These are phyloP conservation scores for Arbutus unedo DNA, from an alignment of 148 eudicot genomes.

Conservation along the genomic window DNA sequence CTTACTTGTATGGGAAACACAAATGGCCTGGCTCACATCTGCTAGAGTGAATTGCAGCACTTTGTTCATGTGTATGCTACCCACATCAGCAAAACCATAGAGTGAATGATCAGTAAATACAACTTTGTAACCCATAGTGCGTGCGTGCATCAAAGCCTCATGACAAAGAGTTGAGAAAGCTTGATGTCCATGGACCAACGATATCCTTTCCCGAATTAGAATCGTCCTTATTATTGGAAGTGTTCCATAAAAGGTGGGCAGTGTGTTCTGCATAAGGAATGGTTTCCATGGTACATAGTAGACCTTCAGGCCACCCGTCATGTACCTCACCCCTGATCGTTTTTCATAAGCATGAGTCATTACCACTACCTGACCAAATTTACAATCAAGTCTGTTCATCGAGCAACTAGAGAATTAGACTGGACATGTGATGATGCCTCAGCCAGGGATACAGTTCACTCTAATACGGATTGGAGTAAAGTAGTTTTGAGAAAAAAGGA, in stretches of 20 bases:
- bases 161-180: slow-evolving; percentile 98
- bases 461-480: background rate
- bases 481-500: background rate
- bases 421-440: background rate
- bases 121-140: slow-evolving; percentile 95
- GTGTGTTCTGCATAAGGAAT: slow-evolving; percentile 82
- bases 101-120: slow-evolving; percentile 98
- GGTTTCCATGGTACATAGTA: slow-evolving; percentile 97
- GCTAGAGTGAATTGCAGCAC: slow-evolving; percentile 91
- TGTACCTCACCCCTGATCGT: slow-evolving; percentile 92
- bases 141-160: slow-evolving; percentile 97
- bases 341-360: slow-evolving; percentile 94
- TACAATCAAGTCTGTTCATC: slow-evolving; percentile 11
- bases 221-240: slow-evolving; percentile 84
- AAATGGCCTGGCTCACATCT: slow-evolving; percentile 84
- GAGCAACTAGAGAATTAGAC: background rate
- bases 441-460: background rate
- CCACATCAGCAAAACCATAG: slow-evolving; percentile 94
- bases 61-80: slow-evolving; percentile 97
- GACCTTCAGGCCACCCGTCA: slow-evolving; percentile 88
- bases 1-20: slow-evolving; percentile 99
- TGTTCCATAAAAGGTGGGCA: slow-evolving; percentile 89
- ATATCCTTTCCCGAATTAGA: slow-evolving; percentile 76
- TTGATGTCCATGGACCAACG: slow-evolving; percentile 96
- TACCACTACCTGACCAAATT: slow-evolving; percentile 64